Base-by-base conservation (phyloP, 257 asterid genomes). In the Forsythia suspensa region DNA sequence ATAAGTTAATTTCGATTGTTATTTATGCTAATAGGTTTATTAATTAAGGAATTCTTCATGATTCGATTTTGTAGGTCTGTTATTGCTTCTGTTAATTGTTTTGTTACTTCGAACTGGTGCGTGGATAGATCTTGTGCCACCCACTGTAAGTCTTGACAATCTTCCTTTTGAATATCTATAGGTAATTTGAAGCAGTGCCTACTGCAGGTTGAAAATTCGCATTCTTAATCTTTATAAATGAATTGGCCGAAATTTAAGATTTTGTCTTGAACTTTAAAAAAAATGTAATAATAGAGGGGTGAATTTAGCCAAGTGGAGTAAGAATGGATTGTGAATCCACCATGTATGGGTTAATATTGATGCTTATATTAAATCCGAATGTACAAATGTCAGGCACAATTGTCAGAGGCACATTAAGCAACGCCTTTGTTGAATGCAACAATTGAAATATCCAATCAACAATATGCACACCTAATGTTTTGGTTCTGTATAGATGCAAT, bases 81-180 rank as follows among this genome's bases (percentile, higher is more conserved):
- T 86, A 20, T 83, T 82, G 87, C 92, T 94, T 76, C 59, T 85
- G 71, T 71, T 89, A 24, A 82, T 94, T 85, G 87, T 91, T 78
- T 74, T 57, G 72, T 80, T 94, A 42, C 96, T 94, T 71, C 97
- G 92, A 76, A 79, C 90, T 24, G 95, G 94, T 75, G 83, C 88
- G n/a, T 82, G 86, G 93, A 79, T 86, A 90, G 90, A 85, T 80
- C 77, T 96, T 51, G 82, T 92, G 68, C 88, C 97, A 46, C 91
- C 84, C 55, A 86, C 94, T 41, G 98, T 96, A 83, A 86, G 97
- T 82, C 37, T 39, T 29, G 42, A 70, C 38, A 8, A 3, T 41
- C 24, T 4, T 81, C 70, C 36, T 70, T 59, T 4, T 69, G 63
- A 59, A 20, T 59, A 59, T 59, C 67, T 59, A 21, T 43, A 41